Evolutionary conservation across 139 green algal species (phyloP).

Genomic region (Tetratostichococcus sp.): DNA sequence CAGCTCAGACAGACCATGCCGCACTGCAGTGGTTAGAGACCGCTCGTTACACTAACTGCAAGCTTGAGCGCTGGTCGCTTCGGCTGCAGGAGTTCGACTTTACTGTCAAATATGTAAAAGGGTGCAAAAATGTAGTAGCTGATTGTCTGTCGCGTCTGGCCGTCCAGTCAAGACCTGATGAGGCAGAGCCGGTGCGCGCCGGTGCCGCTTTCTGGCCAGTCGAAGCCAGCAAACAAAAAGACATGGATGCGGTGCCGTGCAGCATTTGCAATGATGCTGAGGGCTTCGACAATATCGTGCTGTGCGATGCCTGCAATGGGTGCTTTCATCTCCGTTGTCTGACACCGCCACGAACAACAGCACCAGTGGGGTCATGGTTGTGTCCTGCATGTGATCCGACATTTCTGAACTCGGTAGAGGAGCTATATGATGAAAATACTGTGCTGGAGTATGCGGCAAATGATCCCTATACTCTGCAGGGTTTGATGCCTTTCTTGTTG

Average conservation of each 20-base stretch:
- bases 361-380: neutral
- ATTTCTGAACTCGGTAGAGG: neutral
- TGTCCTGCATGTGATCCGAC: neutral
- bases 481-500: neutral
- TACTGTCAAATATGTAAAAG: slow-evolving; percentile 3
- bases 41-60: slow-evolving; percentile 1
- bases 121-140: slow-evolving; percentile 6
- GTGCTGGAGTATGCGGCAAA: neutral
- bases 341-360: neutral
- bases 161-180: neutral
- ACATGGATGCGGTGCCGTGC: neutral
- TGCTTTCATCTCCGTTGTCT: no score
- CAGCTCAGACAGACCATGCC: slow-evolving; percentile 19
- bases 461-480: neutral
- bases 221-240: neutral
- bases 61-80: no score
- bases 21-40: slow-evolving; percentile 12
- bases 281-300: neutral
- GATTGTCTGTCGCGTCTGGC: neutral
- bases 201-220: neutral
- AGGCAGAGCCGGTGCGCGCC: no score
- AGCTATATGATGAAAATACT: neutral
- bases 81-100: slow-evolving; percentile 20
- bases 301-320: no score
- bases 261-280: neutral